Base-by-base conservation (phyloP, 116 monocot species). In the Iris pallida region DNA sequence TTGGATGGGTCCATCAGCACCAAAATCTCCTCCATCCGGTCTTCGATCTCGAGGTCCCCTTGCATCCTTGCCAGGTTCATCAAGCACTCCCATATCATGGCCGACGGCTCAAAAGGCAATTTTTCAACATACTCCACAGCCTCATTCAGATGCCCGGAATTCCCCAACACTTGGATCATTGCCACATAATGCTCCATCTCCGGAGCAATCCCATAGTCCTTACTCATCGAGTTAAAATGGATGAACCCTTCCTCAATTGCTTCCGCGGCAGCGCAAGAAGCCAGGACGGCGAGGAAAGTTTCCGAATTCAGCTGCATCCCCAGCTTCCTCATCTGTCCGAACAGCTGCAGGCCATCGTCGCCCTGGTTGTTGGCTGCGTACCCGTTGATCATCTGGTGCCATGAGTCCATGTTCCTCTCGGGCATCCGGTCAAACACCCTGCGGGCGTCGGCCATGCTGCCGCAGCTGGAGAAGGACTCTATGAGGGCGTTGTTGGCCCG, bases 211-310 rank as follows among this genome's bases (percentile, higher is more conserved):
- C 86, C 86, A 63, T 86, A 85, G 14, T 91, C 88, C 55, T 86
- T 84, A 12, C 54, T 18, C 91, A 95, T 95, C 12, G 91, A 80
- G 42, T 91, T 63, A 16, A 91, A 89, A 69, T 95, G 89, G 48
- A 91, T 86, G 45, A 86, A 91, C 1, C 81, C 95, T 68, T 95
- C 95, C 53, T 95, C 95, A 9, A 95, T 52, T n/a, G 91, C 95
- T 53, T 95, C 95, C 0, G 91, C 81, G 56, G 59, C 72, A 8
- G 86, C 91, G 77, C 91, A 91, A 20, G 91, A 75, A 12, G 71
- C 63, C 18, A 95, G 75, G 30, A 95, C 89, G 0, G 69, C 63
- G 44, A 70, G 48, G 54, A 89, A 91, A 0, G 95, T 95, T 4
- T 68, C 60, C 0, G 74, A 59, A 54, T 78, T 71, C 14, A 86